phyloP scores from a whole-genome alignment of 129 eudicot genomes.

The Centaurea solstitialis region DNA sequence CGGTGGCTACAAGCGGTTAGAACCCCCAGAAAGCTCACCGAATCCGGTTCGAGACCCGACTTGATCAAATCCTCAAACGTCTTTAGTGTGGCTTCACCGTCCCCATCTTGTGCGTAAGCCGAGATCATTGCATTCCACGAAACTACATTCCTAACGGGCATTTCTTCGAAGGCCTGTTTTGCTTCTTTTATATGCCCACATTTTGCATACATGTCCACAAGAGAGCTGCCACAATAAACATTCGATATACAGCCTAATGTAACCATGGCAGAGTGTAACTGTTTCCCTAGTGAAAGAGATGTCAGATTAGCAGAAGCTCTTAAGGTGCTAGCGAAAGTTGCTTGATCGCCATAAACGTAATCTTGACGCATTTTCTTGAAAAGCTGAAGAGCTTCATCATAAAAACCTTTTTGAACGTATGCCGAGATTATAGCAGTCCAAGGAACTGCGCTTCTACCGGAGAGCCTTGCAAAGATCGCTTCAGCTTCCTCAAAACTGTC shows the following conservation, averaged over 20 bases:
- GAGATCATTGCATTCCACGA: slow-evolving; percentile 82
- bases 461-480: slow-evolving; percentile 45
- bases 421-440: slow-evolving; percentile 88
- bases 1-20: slow-evolving; percentile 75
- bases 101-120: slow-evolving; percentile 84
- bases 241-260: slow-evolving; percentile 64
- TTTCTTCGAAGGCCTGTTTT: slow-evolving; percentile 53
- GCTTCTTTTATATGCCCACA: slow-evolving; percentile 78
- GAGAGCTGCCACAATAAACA: slow-evolving; percentile 74
- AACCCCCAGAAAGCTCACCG: slow-evolving; percentile 64
- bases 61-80: slow-evolving; percentile 56
- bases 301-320: slow-evolving; percentile 74
- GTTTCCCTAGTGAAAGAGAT: slow-evolving; percentile 70
- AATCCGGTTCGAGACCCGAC: slow-evolving; percentile 67
- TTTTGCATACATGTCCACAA: slow-evolving; percentile 83
- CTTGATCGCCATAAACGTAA: slow-evolving; percentile 55
- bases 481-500: slow-evolving; percentile 65
- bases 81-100: slow-evolving; percentile 64
- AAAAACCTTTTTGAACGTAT: slow-evolving; percentile 58
- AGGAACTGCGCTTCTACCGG: slow-evolving; percentile 52
- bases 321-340: slow-evolving; percentile 75
- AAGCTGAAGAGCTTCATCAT: slow-evolving; percentile 64
- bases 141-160: slow-evolving; percentile 69
- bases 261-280: slow-evolving; percentile 56
- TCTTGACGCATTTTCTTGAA: slow-evolving; percentile 67